phyloP scores from a whole-genome alignment of 192 early-diverging fungal genomes.

The Rhizoclosmatium globosum region DNA sequence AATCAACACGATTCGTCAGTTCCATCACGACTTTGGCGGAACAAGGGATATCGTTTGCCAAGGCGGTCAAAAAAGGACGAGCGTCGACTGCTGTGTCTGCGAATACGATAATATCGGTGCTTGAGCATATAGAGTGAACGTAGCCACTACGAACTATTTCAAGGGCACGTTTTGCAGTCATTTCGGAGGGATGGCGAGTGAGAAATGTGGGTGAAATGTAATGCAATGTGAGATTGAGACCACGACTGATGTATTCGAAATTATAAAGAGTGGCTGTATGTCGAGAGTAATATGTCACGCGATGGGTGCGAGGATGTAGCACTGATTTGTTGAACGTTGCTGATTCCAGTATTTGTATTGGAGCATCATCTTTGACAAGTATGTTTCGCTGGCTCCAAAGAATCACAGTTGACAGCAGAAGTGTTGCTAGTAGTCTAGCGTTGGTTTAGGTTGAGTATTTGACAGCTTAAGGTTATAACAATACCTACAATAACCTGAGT shows the following conservation, averaged over 20 bases:
- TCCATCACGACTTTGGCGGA: conserved; percentile 2
- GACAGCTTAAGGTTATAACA: too few species aligned
- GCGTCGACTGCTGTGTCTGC: conserved; percentile 16
- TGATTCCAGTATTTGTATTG: too few species aligned
- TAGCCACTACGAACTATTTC: neutral
- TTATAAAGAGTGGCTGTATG: too few species aligned
- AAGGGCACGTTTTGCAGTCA: conserved; percentile 2
- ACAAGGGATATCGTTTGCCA: neutral
- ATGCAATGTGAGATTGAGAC: neutral
- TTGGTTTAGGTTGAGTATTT: too few species aligned
- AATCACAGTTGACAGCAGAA: too few species aligned
- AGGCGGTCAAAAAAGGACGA: neutral
- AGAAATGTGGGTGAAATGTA: neutral
- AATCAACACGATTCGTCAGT: conserved; percentile 31
- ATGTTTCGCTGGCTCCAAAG: too few species aligned
- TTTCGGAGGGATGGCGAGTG: neutral
- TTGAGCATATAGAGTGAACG: neutral
- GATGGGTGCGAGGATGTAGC: too few species aligned
- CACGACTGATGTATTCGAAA: neutral
- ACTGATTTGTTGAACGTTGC: too few species aligned
- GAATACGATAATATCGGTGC: conserved; percentile 17
- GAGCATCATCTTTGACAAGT: too few species aligned
- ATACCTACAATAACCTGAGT: too few species aligned
- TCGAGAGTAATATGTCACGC: too few species aligned
- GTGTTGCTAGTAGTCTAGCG: too few species aligned